Conservation (phyloP, 352 stramenopile species). For the Phytophthora sansomeana region DNA sequence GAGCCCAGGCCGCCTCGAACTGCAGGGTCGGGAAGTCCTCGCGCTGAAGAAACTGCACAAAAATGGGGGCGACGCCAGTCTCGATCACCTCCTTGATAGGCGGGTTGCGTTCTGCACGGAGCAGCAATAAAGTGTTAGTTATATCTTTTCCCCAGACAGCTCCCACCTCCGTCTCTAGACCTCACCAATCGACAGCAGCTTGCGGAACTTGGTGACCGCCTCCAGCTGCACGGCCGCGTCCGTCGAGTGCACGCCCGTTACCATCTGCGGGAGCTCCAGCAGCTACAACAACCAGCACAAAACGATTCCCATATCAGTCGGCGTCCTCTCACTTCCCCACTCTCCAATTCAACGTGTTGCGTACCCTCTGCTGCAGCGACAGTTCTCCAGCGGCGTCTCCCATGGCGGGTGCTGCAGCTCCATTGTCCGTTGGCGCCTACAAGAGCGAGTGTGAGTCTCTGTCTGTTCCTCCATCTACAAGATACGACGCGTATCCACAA, state of each 20-base stretch:
- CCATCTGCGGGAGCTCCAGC: slow-evolving; percentile 95
- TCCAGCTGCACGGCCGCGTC: slow-evolving; percentile 95
- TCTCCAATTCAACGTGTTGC: background rate
- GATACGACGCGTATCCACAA: slow-evolving; percentile 15
- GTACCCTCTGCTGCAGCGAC: slow-evolving; percentile 65
- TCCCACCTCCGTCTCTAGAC: background rate
- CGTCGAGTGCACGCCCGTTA: slow-evolving; percentile 92
- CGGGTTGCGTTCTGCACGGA: slow-evolving; percentile 94
- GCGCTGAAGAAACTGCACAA: slow-evolving; percentile 98
- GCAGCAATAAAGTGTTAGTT: slow-evolving; percentile 10
- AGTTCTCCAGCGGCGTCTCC: slow-evolving; percentile 53
- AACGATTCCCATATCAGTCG: slow-evolving; percentile 18
- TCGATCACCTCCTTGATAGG: slow-evolving; percentile 99
- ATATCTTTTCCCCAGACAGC: background rate
- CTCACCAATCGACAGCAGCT: slow-evolving; percentile 97
- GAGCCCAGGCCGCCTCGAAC: slow-evolving; percentile 99
- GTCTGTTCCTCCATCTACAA: slow-evolving; percentile 2
- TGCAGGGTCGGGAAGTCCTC: slow-evolving; percentile 94
- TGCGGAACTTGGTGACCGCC: slow-evolving; percentile 98
- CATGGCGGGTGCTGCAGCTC: slow-evolving; percentile 31
- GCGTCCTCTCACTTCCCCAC: slow-evolving; percentile 7
- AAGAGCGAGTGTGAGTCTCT: slow-evolving; percentile 27
- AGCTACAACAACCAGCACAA: slow-evolving; percentile 66
- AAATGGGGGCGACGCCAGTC: slow-evolving; percentile 97
- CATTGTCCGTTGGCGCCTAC: slow-evolving; percentile 30